A percentile compares a stretch with the other conserved stretches of the same genome.
Conservation (phyloP, 345 rosid species). For the Balakata baccata region DNA sequence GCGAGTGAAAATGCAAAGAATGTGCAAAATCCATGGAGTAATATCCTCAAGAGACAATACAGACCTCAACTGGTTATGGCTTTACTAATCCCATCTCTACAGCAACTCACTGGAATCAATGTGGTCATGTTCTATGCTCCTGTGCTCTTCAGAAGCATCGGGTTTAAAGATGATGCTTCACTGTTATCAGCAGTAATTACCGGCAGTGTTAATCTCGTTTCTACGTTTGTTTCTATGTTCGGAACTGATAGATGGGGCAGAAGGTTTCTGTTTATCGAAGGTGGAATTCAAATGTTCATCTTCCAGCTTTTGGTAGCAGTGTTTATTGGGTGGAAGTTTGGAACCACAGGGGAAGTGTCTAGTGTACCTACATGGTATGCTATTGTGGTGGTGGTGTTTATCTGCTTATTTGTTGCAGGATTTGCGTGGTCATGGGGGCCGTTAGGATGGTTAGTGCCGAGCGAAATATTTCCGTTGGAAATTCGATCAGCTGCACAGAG, state of each 20-base stretch:
- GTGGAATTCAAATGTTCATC: conserved; percentile 14
- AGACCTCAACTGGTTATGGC: conserved; percentile 20
- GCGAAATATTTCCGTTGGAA: conserved; percentile 55
- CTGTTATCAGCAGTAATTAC: conserved; percentile 12
- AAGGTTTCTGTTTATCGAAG: conserved; percentile 7
- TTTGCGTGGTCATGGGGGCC: conserved; percentile 75
- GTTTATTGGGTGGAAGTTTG: conserved; percentile 14
- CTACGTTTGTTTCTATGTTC: too few relatives aligned
- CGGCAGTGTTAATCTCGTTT: conserved; percentile 10
- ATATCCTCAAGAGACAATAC: background rate
- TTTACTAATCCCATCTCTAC: conserved; percentile 9
- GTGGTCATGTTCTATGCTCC: conserved; percentile 24
- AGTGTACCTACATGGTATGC: conserved; percentile 15
- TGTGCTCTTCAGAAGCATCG: conserved; percentile 14
- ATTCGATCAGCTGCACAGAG: conserved; percentile 39
- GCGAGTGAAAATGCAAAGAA: conserved; percentile 2
- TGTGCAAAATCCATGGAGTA: background rate
- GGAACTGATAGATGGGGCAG: conserved; percentile 10
- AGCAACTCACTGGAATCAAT: conserved; percentile 21
- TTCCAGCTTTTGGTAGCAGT: conserved; percentile 9
- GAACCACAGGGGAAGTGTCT: background rate
- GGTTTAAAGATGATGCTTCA: conserved; percentile 4
- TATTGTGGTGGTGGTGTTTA: conserved; percentile 26
- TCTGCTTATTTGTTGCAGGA: conserved; percentile 43
- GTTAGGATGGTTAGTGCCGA: conserved; percentile 56